phyloP scores from a whole-genome alignment of 768 basidiomycete species.

The Dacryopinax spathularia region DNA sequence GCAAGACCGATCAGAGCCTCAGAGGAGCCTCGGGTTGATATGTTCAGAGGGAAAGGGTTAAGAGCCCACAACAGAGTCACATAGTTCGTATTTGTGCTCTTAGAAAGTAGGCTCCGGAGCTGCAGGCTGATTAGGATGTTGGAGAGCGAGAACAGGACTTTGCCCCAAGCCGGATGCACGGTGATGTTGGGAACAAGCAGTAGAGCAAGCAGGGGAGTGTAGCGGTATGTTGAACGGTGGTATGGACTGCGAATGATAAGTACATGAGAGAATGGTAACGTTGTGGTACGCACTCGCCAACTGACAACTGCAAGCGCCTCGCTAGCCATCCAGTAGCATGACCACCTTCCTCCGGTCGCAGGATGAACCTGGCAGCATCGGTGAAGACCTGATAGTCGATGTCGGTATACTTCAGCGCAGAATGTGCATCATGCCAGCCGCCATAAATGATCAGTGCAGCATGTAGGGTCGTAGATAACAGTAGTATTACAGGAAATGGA shows the following conservation, averaged over 20 bases:
- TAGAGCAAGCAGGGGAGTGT: constrained; percentile 82
- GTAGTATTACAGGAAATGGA: constrained; percentile 2
- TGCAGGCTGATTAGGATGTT: constrained; percentile 71
- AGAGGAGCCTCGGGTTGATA: constrained; percentile 92
- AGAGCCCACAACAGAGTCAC: constrained; percentile 58
- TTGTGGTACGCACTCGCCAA: constrained; percentile 62
- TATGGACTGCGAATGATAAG: constrained; percentile 52
- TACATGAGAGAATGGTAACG: constrained; percentile 3
- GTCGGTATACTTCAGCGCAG: constrained; percentile 90
- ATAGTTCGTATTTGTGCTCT: constrained; percentile 29
- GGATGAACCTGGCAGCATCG: constrained; percentile 68
- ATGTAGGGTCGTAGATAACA: constrained; percentile 38
- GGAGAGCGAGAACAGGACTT: constrained; percentile 70
- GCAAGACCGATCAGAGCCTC: constrained; percentile 74
- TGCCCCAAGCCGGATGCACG: constrained; percentile 77
- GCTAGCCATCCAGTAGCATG: constrained; percentile 47
- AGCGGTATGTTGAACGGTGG: constrained; percentile 81
- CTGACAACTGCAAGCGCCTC: constrained; percentile 22
- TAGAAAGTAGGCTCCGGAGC: constrained; percentile 35
- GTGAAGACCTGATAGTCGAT: constrained; percentile 92
- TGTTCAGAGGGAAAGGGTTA: constrained; percentile 88
- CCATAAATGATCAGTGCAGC: constrained; percentile 66
- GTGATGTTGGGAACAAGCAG: constrained; percentile 67
- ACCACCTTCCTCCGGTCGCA: constrained; percentile 33
- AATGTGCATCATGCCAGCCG: constrained; percentile 76